Percentiles rank a stretch among this genome's conserved stretches.
These are phyloP conservation scores for Ceratobasidium sp. DNA, from an alignment of 1,284 basidiomycete species.

Conservation along the genomic window DNA sequence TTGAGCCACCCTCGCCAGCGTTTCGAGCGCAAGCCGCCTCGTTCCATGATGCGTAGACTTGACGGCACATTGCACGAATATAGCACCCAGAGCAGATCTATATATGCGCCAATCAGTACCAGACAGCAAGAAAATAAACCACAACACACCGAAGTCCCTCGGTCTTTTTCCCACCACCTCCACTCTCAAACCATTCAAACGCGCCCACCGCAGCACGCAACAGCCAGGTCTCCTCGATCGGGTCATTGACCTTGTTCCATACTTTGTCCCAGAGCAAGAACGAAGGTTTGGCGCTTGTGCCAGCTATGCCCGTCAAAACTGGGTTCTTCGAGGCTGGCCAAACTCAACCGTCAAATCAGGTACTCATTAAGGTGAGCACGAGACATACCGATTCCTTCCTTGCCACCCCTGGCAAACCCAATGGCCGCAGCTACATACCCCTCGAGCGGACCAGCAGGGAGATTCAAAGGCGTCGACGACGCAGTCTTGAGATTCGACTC, in stretches of 20 bases:
- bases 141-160: constrained; percentile 64
- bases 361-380: neutral
- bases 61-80: constrained; percentile 36
- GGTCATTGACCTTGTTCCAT: constrained; percentile 74
- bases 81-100: constrained; percentile 27
- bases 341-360: constrained; percentile 34
- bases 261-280: constrained; percentile 90
- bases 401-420: constrained; percentile 45
- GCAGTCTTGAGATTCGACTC: constrained; percentile 77
- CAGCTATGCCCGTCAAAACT: constrained; percentile 52
- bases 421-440: constrained; percentile 82
- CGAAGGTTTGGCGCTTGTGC: constrained; percentile 72
- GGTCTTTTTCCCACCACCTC: constrained; percentile 64
- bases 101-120: constrained; percentile 47
- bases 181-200: constrained; percentile 61
- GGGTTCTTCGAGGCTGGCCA: constrained; percentile 52
- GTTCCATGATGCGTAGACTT: constrained; percentile 19
- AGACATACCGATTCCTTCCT: constrained; percentile 32
- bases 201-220: constrained; percentile 71
- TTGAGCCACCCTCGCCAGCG: neutral
- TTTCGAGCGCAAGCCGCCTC: constrained; percentile 21
- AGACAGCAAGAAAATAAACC: neutral
- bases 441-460: constrained; percentile 76
- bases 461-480: constrained; percentile 66
- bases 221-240: constrained; percentile 81